Evolutionary conservation across 306 rosid species (phyloP).

Genomic region (Citrullus colocynthis): DNA sequence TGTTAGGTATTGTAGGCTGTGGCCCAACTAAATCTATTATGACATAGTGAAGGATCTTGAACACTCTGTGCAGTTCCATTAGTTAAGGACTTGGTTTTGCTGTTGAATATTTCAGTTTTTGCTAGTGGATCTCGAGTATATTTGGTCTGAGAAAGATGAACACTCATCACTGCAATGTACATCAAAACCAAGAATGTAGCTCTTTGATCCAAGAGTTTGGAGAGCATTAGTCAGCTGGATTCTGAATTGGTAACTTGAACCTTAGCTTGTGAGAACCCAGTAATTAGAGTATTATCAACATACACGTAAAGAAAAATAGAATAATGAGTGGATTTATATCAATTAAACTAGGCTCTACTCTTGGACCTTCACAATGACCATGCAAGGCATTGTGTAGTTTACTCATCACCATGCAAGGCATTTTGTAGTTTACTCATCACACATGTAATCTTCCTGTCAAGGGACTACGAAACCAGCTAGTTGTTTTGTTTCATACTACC

Average conservation of each 20-base stretch:
- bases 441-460: background rate
- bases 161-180: background rate
- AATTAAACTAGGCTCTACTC: background rate
- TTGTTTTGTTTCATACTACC: background rate
- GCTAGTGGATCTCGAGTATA: background rate
- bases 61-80: background rate
- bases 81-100: background rate
- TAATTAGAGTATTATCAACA: background rate
- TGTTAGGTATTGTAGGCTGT: background rate
- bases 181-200: background rate
- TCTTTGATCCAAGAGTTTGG: background rate
- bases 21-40: background rate
- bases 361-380: background rate
- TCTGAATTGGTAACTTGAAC: background rate
- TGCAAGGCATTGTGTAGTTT: background rate
- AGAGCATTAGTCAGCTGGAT: background rate
- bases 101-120: background rate
- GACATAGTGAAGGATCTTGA: background rate
- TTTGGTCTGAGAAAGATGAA: background rate
- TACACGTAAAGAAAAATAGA: background rate
- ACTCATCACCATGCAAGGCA: background rate
- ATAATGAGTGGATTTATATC: background rate
- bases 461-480: background rate
- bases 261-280: background rate
- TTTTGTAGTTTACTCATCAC: background rate